Base-by-base conservation (phyloP, 1,284 basidiomycete genomes). In the Moesziomyces parantarcticus region DNA sequence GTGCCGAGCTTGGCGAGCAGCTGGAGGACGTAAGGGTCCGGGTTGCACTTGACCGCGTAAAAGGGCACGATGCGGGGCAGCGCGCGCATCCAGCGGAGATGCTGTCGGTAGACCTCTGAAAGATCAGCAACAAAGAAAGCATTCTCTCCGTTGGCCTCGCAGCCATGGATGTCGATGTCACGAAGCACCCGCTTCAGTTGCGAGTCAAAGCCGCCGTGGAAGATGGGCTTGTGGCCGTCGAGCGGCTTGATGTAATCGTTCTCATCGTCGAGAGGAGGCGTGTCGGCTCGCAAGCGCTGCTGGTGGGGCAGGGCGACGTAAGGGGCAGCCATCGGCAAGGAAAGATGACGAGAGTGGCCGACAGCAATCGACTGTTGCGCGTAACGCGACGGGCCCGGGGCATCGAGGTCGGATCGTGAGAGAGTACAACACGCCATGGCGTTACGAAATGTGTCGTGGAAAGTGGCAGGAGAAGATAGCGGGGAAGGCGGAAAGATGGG, bases 61-160 rank as follows among this genome's bases (percentile, higher is more conserved):
- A 94, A 97, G 26, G 96, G 94, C 78, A 93, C 89, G 46, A 99
- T 90, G 29, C 84, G 93, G 10, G 79, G 80, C 22, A 99, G 88
- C 71, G 89, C 89, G 21, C 87, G 85, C 71, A 88, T 88, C 96
- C 97, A 99, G 60, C 92, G 88, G 77, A 90, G 86, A 81, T 94
- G 92, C 82, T 97, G 94, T 61, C 87, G 87, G 84, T 92, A 96
- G 18, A 99, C 92, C 73, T 91, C 89, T 73, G 91, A 90, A 36
- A 99, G 89, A 85, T 99, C 95, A 29, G 92, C 94, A 13, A 97
- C 94, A 80, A 97, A 98, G 85, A 98, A 98, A 1, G 97, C 95
- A 74, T 91, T 90, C 85, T 99, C 97, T 14, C 92, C 90, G 79
- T 94, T 89, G 40, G 82, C 85, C 48, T 86, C 85, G 73, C 85